phyloP scores from a whole-genome alignment of 352 stramenopile species.

The Sclerospora graminicola region DNA sequence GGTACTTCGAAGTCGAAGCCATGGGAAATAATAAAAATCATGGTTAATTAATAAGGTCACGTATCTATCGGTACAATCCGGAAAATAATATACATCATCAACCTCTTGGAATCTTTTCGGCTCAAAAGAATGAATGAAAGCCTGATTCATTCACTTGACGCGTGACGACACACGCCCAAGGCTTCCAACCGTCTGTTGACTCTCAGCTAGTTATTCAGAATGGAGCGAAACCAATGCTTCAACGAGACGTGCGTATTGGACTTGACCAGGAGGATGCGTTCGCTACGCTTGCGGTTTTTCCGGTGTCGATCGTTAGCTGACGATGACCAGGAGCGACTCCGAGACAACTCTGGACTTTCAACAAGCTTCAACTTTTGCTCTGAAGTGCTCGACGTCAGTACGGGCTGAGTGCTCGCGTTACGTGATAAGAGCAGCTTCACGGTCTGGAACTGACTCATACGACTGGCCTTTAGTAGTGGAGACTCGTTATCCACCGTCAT shows the following conservation, averaged over 20 bases:
- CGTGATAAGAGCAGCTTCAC: slow-evolving; percentile 59
- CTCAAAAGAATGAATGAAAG: not conserved
- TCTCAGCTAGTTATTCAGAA: slow-evolving; percentile 37
- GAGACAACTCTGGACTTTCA: slow-evolving; percentile 15
- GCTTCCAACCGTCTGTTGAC: slow-evolving; percentile 8
- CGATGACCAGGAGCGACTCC: slow-evolving; percentile 22
- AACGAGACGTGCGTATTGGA: slow-evolving; percentile 64
- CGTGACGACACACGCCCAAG: not conserved
- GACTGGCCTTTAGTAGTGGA: slow-evolving; percentile 65
- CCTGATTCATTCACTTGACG: slow-evolving; percentile 14
- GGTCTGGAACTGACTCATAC: slow-evolving; percentile 72
- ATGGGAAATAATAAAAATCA: no score
- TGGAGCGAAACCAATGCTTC: slow-evolving; percentile 56
- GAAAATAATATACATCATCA: no score
- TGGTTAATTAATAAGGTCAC: no score
- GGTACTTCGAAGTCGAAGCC: no score
- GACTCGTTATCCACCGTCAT: slow-evolving; percentile 55
- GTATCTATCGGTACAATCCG: no score
- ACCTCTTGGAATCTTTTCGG: not conserved
- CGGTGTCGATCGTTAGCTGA: slow-evolving; percentile 14
- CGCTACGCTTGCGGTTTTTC: slow-evolving; percentile 22
- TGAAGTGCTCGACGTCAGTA: slow-evolving; percentile 10
- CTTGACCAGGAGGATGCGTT: slow-evolving; percentile 51
- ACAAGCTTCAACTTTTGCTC: slow-evolving; percentile 16
- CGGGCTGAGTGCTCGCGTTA: slow-evolving; percentile 26